Evolutionary conservation across 495 filamentous ascomycete species (phyloP), one percentile per base, ranked within the genome.

Genomic region (Aspergillus sclerotioniger): DNA sequence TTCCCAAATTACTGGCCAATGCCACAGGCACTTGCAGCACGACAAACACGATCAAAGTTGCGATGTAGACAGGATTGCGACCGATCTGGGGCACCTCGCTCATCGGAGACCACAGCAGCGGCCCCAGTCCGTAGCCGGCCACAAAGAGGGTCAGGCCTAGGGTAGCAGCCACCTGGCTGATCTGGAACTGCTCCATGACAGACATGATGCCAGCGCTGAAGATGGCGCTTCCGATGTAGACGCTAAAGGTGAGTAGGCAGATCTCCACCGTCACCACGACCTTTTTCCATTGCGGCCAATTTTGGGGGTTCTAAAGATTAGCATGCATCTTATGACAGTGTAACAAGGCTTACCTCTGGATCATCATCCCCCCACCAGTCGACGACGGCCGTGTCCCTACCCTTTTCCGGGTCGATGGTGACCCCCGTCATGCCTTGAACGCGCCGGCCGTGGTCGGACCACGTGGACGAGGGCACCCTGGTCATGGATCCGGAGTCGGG

Each of bases 151-250:
- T 73, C 20, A 82, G 59, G 4, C 77, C 78, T 10, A 81, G 67
- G 0, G 74, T 75, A 1, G 79, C 78, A 4, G 68, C 75, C 1
- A 76, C 70, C 17, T 74, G 48, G 58, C 65, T 69, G 41, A 82
- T 73, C 28, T 68, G 64, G 54, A 82, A 82, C 19, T 64, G 48
- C 16, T 60, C 19, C 41, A 65, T 67, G 15, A 82, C 67, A 29
- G 55, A 65, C 8, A 20, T 20, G 9, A 67, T 66, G 16, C 76
- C 65, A 17, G 78, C 67, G 0, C 71, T 67, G 66, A 76, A 80
- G 49, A 82, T 79, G 3, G 78, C 66, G 35, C 66, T 71, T 16
- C 78, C 78, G 47, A 77, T 76, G 64, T 82, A 80, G 50, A 80
- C 73, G 53, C 68, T 67, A 29, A 76, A 74, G 0, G 78, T 82